These are phyloP conservation scores for Fusarium sororula DNA, from an alignment of 2,329 filamentous ascomycete genomes.

Conservation along the genomic window DNA sequence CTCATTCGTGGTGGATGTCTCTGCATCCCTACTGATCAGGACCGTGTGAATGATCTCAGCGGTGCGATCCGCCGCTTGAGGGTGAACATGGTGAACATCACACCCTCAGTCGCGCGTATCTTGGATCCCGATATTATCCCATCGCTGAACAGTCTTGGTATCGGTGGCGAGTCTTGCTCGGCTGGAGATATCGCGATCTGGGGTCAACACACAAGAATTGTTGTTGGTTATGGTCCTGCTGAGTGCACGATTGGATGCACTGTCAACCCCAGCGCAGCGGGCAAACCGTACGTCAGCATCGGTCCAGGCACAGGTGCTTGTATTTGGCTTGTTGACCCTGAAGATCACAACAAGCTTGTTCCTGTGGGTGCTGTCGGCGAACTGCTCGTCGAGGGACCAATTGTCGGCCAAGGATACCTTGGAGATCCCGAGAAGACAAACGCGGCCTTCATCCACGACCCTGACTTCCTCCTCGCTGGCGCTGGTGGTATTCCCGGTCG, in stretches of 20 bases:
- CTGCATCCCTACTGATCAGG: slow-evolving; percentile 63
- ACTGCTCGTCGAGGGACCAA: slow-evolving; percentile 64
- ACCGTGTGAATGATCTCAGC: slow-evolving; percentile 60
- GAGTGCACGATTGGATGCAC: slow-evolving; percentile 64
- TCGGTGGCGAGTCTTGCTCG: slow-evolving; percentile 64
- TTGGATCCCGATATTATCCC: slow-evolving; percentile 56
- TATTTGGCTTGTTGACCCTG: slow-evolving; percentile 62
- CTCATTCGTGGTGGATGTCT: slow-evolving; percentile 60
- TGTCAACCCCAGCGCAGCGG: slow-evolving; percentile 52
- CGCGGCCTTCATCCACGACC: slow-evolving; percentile 65
- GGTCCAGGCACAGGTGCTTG: slow-evolving; percentile 58
- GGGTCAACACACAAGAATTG: slow-evolving; percentile 56
- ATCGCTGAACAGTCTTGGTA: slow-evolving; percentile 56
- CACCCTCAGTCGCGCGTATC: slow-evolving; percentile 59
- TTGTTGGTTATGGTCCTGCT: slow-evolving; percentile 63
- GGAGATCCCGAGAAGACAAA: slow-evolving; percentile 66
- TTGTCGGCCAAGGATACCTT: slow-evolving; percentile 71
- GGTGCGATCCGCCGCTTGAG: slow-evolving; percentile 55
- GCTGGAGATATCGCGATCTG: slow-evolving; percentile 58
- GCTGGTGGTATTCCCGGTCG: slow-evolving; percentile 49
- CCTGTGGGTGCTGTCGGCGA: slow-evolving; percentile 62
- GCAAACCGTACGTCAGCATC: slow-evolving; percentile 53
- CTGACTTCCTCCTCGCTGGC: slow-evolving; percentile 59
- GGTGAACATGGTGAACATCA: slow-evolving; percentile 60
- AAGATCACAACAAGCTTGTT: slow-evolving; percentile 56